Evolutionary conservation across 495 filamentous ascomycete species (phyloP).

Genomic region (Trichoderma orchidacearum): DNA sequence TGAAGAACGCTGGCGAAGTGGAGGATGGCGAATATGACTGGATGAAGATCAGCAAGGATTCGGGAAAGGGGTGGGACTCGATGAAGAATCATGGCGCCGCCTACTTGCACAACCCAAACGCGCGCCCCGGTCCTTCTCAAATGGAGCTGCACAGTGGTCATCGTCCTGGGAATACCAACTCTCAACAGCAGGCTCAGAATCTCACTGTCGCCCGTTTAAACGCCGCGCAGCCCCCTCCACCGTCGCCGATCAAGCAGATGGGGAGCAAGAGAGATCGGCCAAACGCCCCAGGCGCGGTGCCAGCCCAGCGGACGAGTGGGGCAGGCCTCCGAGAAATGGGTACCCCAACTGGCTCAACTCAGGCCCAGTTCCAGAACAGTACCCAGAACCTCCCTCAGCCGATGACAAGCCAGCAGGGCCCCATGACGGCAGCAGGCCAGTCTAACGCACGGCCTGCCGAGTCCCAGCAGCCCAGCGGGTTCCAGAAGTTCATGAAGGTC

Average conservation of each 20-base stretch:
- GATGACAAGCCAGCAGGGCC: slow-evolving; percentile 43
- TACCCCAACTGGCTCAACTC: slow-evolving; percentile 71
- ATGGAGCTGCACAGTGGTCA: slow-evolving; percentile 60
- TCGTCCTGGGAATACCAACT: slow-evolving; percentile 40
- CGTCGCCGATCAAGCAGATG: slow-evolving; percentile 70
- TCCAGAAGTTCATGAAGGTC: slow-evolving; percentile 69
- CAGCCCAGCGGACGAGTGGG: slow-evolving; percentile 57
- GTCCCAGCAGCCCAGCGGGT: slow-evolving; percentile 32
- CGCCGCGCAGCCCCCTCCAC: slow-evolving; percentile 83
- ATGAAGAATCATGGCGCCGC: slow-evolving; percentile 70
- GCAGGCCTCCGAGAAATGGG: slow-evolving; percentile 57
- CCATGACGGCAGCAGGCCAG: slow-evolving; percentile 32
- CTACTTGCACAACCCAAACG: slow-evolving; percentile 62
- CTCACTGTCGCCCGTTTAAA: slow-evolving; percentile 90
- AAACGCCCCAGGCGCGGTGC: slow-evolving; percentile 61
- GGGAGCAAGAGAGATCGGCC: slow-evolving; percentile 63
- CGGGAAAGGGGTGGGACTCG: slow-evolving; percentile 63
- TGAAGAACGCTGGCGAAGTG: slow-evolving; percentile 86
- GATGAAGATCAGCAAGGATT: slow-evolving; percentile 96
- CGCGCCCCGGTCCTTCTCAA: slow-evolving; percentile 58
- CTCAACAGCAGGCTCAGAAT: slow-evolving; percentile 46
- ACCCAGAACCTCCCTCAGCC: slow-evolving; percentile 67
- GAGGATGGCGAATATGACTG: slow-evolving; percentile 99
- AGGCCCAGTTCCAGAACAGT: slow-evolving; percentile 84
- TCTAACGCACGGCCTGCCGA: slow-evolving; percentile 29